Base-by-base conservation (phyloP, 768 basidiomycete genomes). In the Tulasnella sp. region DNA sequence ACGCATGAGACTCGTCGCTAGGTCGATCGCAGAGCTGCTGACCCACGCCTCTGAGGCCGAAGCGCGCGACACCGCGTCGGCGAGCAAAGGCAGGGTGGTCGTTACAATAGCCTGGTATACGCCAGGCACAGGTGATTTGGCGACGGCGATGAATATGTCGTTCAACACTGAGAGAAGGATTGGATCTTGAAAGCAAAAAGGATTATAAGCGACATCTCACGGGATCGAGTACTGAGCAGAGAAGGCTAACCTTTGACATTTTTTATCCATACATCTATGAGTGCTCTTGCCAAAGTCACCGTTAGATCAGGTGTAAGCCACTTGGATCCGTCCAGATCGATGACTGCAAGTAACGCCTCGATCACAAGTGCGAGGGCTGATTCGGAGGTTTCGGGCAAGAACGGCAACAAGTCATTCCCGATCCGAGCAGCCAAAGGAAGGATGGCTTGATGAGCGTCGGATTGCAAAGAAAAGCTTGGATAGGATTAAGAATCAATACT, bases 331-430 rank as follows among this genome's bases (percentile, higher is more conserved):
- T 84, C 81, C 6, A 91, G 78, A 42, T 83, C 78, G 2, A 94
- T 72, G 2, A 90, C 78, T 9, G 85, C 83, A 6, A 85, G 79
- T 48, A 97, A 72, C 0, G 92, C 83, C 64, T 94, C 91, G 14
- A 97, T 72, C 32, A 96, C 81, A 4, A 98, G 77, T 12, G 86
- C 82, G 11, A 98, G 75, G 0, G 90, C 89, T 62, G 97, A 92
- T 59, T 93, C 90, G 1, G 86, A 81, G 0, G 91, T 81, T 29
- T 81, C 70, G 4, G 81, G 69, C 23, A 97, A 67, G 71, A 97
- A 86, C 1, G 92, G 91, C 0, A 86, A 81, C 8, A 99, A 78
- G 61, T 85, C 82, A 59, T 79, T 78, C 11, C 87, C 79, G 46
- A 96, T 86, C 31, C 83, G 78, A 8, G 79, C 74, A 0, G 84